Conservation (phyloP, 2,329 filamentous ascomycete species). For the Trichoderma oligosporum region DNA sequence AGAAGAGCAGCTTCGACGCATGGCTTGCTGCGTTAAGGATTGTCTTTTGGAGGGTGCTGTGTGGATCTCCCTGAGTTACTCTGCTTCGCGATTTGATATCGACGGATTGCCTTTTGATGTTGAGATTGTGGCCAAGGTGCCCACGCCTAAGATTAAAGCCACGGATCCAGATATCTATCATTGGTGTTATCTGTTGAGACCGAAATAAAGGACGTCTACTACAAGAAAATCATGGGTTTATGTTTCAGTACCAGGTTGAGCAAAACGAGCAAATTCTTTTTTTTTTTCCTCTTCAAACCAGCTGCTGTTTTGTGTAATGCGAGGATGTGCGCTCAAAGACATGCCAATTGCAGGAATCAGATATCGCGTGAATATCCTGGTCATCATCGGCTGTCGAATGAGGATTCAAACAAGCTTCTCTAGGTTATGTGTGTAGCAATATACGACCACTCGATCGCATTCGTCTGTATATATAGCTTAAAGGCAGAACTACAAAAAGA, state of each 20-base stretch:
- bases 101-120: conserved; percentile 40
- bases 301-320: too few species aligned
- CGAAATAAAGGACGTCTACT: conserved; percentile 22
- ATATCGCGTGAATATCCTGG: too few species aligned
- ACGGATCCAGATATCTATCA: conserved; percentile 46
- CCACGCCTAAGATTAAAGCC: conserved; percentile 38
- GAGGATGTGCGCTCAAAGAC: background rate
- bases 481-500: too few species aligned
- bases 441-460: too few species aligned
- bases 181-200: conserved; percentile 43
- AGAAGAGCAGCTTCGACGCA: conserved; percentile 34
- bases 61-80: conserved; percentile 50
- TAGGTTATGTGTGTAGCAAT: too few species aligned
- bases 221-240: background rate
- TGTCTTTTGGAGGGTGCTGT: conserved; percentile 36
- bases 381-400: too few species aligned
- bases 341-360: too few species aligned
- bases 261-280: too few species aligned
- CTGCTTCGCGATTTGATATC: conserved; percentile 39
- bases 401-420: too few species aligned
- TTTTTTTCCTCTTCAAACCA: background rate
- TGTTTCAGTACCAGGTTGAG: background rate
- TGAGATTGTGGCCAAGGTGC: conserved; percentile 41
- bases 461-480: too few species aligned
- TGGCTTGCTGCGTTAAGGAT: conserved; percentile 37